A percentile compares a stretch with the other conserved stretches of the same genome.
phyloP scores from a whole-genome alignment of 352 stramenopile genomes.

The Proteromonas lacertae region DNA sequence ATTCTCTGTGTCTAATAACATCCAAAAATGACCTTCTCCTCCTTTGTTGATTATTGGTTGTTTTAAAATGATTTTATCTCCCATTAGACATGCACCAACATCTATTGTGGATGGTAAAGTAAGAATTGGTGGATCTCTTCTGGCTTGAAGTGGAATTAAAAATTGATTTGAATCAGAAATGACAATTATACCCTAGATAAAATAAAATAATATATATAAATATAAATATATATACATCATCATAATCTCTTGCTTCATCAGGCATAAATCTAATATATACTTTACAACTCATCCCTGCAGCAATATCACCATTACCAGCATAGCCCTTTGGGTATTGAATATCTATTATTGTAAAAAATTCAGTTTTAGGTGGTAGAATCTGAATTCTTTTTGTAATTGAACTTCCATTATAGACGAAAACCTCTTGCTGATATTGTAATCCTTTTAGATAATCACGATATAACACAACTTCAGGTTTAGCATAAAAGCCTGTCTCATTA shows the following conservation, averaged over 20 bases:
- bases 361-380: neutral
- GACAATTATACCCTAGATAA: neutral
- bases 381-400: neutral
- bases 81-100: neutral
- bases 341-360: neutral
- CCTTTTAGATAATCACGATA: conserved; percentile 1
- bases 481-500: too few relatives aligned
- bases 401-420: conserved; percentile 1
- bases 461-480: neutral
- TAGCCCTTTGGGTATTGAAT: neutral
- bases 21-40: neutral
- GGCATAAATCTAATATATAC: too few relatives aligned
- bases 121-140: conserved; percentile 1
- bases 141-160: neutral
- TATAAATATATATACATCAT: neutral
- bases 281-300: too few relatives aligned
- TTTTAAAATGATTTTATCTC: neutral
- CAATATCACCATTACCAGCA: neutral
- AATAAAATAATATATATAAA: neutral
- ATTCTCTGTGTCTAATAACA: neutral
- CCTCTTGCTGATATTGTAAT: neutral
- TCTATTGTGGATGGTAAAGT: neutral
- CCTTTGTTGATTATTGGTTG: neutral
- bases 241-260: neutral
- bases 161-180: neutral